These are phyloP conservation scores for Serendipita sp. DNA, from an alignment of 768 basidiomycete genomes.

Conservation along the genomic window DNA sequence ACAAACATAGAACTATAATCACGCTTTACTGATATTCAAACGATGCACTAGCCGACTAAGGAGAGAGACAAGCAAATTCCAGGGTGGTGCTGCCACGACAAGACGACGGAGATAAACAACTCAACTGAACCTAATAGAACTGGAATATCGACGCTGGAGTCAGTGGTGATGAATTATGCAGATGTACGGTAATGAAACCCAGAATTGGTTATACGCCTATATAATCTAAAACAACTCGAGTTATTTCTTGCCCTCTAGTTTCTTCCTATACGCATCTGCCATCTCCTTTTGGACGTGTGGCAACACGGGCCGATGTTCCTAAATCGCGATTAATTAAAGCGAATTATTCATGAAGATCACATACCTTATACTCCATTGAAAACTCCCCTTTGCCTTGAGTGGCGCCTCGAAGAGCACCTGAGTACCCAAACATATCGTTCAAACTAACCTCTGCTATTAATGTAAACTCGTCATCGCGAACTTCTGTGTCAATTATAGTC, in stretches of 20 bases:
- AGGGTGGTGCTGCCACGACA: background rate
- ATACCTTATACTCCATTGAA: slow-evolving; percentile 42
- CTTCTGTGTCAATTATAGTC: slow-evolving; percentile 88
- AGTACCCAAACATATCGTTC: slow-evolving; percentile 98
- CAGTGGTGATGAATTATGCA: background rate
- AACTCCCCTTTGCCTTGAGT: slow-evolving; percentile 96
- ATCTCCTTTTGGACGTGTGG: slow-evolving; percentile 79
- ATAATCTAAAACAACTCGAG: slow-evolving; percentile 13
- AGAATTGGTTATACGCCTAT: background rate
- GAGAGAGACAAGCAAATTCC: background rate
- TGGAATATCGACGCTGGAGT: background rate
- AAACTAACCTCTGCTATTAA: slow-evolving; percentile 79
- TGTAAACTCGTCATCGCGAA: slow-evolving; percentile 93
- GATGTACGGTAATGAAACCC: background rate
- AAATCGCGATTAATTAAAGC: background rate
- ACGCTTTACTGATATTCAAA: background rate
- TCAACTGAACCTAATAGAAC: background rate
- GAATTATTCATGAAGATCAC: background rate
- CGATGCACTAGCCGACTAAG: background rate
- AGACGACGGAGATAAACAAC: background rate
- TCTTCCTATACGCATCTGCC: slow-evolving; percentile 72
- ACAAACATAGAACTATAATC: background rate
- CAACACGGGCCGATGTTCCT: slow-evolving; percentile 72
- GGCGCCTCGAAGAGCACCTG: slow-evolving; percentile 75
- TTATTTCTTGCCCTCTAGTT: slow-evolving; percentile 41